These are phyloP conservation scores for Myxozyma lipomycoides DNA, from an alignment of 805 yeast species.

Conservation along the genomic window DNA sequence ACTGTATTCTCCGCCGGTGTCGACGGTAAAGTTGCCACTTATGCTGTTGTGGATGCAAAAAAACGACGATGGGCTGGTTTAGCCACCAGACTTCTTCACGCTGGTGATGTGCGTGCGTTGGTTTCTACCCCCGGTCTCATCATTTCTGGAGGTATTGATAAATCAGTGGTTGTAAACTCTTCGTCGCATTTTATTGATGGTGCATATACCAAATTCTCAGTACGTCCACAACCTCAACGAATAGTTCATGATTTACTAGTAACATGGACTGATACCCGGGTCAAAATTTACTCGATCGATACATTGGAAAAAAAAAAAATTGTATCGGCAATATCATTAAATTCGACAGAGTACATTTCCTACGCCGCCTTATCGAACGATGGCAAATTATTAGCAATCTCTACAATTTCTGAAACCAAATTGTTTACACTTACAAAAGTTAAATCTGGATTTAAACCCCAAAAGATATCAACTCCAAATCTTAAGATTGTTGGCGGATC, in stretches of 20 bases:
- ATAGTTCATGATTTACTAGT: constrained; percentile 51
- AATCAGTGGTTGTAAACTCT: constrained; percentile 58
- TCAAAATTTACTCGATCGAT: constrained; percentile 69
- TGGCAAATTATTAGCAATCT: constrained; percentile 65
- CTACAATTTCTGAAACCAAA: constrained; percentile 64
- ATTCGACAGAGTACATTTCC: constrained; percentile 78
- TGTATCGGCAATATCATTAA: constrained; percentile 48
- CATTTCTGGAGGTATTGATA: constrained; percentile 81
- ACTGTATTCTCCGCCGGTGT: constrained; percentile 84
- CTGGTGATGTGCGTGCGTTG: constrained; percentile 44
- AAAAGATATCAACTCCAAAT: constrained; percentile 48
- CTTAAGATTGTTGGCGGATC: constrained; percentile 51
- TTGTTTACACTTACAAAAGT: constrained; percentile 57
- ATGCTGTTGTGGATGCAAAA: constrained; percentile 47
- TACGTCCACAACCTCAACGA: constrained; percentile 55
- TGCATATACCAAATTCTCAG: constrained; percentile 63
- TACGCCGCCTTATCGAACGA: constrained; percentile 58
- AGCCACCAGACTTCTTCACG: constrained; percentile 73
- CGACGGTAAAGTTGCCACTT: constrained; percentile 83
- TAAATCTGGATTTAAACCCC: constrained; percentile 42
- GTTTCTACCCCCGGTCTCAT: constrained; percentile 45
- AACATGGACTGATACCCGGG: constrained; percentile 76
- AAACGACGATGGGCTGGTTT: constrained; percentile 67
- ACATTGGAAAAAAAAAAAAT: constrained; percentile 43
- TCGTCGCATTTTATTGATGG: constrained; percentile 62